Evolutionary conservation across 2,329 filamentous ascomycete species (phyloP), one percentile per base, ranked within the genome.

Genomic region (Trichoderma sp.): DNA sequence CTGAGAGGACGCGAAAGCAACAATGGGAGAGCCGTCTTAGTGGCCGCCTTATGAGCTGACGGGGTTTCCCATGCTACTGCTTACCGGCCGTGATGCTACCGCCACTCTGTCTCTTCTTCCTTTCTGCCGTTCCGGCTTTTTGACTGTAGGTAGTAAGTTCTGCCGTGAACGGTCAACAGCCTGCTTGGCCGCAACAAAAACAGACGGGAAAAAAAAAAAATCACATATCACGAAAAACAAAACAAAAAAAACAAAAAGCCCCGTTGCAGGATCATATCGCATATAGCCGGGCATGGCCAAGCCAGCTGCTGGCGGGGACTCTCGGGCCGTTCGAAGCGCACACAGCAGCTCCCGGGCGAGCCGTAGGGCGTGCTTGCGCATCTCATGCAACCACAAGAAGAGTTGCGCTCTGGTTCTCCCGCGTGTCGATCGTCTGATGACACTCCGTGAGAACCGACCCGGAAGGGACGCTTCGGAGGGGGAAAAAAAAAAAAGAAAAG

Each of bases 151-250:
- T 19, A n/a, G n/a, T n/a, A n/a, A n/a, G n/a, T n/a, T n/a, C n/a
- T n/a, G n/a, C 57, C 15, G 34, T 37, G 15, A 42, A 45, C 15
- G 17, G 17, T 29, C 29, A n/a, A 2, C 42, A 45, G 42, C 42
- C 42, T 45, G 10, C 10, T 12, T 22, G 15, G 25, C n/a, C 15
- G 29, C 34, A 22, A 57, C 34, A n/a, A 42, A 10, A n/a, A n/a
- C n/a, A n/a, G n/a, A n/a, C n/a, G n/a, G n/a, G n/a, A n/a, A n/a
- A 6, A 15, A n/a, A 12, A 19, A 39, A n/a, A 58, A 29, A 17
- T 58, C 54, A 58, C 35, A 58, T 58, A 58, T 58, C 54, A 59
- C 25, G 34, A 52, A 61, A n/a, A n/a, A n/a, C n/a, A n/a, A n/a
- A 42, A 45, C 5, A 25, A 13, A 50, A 35, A 37, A 35, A 52